Base-by-base conservation (phyloP, 768 basidiomycete genomes). In the Lactifluus echinatus region DNA sequence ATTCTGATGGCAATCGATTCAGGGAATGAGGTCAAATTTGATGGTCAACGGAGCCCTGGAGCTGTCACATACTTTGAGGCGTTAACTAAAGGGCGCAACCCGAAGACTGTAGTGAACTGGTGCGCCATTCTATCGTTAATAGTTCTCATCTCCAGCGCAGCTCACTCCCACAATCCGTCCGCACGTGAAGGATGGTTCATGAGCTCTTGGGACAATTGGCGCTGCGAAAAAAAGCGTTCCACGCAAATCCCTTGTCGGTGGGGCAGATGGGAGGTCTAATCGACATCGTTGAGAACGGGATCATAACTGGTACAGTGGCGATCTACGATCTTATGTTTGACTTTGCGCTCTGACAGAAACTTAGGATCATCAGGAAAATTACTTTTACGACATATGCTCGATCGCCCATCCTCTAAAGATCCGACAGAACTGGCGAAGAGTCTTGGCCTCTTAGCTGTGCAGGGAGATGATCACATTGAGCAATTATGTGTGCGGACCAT, bases 71-170 rank as follows among this genome's bases (percentile, higher is more conserved):
- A 89, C 70, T 98, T 96, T 66, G 90, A 96, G 65, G 71, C 81
- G 7, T 83, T 92, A 40, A 72, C 78, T 0, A 56, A 67, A 28
- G 74, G 72, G 11, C 72, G 87, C 50, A 78, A 87, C 56, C 81
- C 89, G 0, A 87, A 85, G 64, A 70, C 77, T 4, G 89, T 84
- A 15, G 78, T 86, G 17, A 97, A 97, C 67, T 98, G 93, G 95
- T 93, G 55, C 59, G 79, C 21, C 67, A 29, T 29, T 21, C 48
- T 19, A 8, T 29, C n/a, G 11, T 17, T 19, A 50, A 21, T 24
- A 8, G 46, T 12, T 29, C 47, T 17, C 29, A 40, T 12, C 48
- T 12, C n/a, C 19, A 3, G n/a, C 31, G 33, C 4, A 39, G 19
- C 37, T 37, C 21, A 15, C 31, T 33, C 33, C 40, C 14, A 34